A percentile compares a stretch with the other conserved stretches of the same genome.
phyloP scores from a whole-genome alignment of 306 rosid species.

The Begonia peltatifolia region DNA sequence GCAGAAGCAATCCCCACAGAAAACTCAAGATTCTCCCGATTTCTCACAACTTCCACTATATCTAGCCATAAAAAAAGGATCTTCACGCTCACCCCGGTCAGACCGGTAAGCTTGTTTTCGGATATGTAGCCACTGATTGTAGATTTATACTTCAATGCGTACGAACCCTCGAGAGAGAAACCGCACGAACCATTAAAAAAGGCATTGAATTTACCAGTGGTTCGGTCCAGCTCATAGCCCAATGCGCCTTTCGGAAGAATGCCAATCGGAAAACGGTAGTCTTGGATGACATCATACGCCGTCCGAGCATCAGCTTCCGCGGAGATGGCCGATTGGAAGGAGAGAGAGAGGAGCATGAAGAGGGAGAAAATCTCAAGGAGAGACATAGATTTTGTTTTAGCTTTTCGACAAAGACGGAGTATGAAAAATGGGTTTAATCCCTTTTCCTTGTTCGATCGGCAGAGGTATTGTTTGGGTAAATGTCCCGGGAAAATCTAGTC shows the following conservation, averaged over 20 bases:
- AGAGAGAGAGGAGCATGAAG: constrained; percentile 19
- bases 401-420: too few species aligned
- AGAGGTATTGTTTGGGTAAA: too few species aligned
- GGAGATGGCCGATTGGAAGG: constrained; percentile 8
- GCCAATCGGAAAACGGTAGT: constrained; percentile 47
- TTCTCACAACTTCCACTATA: constrained; percentile 16
- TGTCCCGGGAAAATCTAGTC: too few species aligned
- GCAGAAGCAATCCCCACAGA: too few species aligned
- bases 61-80: constrained; percentile 1
- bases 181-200: constrained; percentile 42
- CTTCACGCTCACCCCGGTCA: constrained; percentile 67
- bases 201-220: constrained; percentile 41
- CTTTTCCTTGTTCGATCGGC: too few species aligned
- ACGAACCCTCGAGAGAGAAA: constrained; percentile 65
- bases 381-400: too few species aligned
- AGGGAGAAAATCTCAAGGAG: not conserved
- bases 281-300: constrained; percentile 11
- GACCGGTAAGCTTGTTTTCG: constrained; percentile 26
- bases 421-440: too few species aligned
- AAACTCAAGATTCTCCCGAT: too few species aligned
- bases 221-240: constrained; percentile 33
- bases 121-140: constrained; percentile 45
- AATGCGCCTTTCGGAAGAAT: constrained; percentile 52
- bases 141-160: constrained; percentile 47
- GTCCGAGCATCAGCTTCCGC: constrained; percentile 8